Conservation (phyloP, 805 yeast genomes). For the Kuraishia piskuri region DNA sequence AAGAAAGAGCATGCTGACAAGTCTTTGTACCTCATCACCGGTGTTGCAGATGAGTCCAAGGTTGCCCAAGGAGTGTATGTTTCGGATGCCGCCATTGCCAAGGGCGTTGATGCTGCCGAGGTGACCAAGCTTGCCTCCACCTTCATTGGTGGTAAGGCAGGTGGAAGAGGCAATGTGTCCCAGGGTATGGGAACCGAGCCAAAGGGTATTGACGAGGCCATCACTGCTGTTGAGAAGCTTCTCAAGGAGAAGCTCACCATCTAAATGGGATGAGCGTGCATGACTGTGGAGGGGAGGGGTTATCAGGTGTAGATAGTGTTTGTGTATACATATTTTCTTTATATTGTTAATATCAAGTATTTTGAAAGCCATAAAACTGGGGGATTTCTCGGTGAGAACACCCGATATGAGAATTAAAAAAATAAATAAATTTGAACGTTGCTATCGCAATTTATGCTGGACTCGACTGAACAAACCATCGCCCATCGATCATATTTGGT, state of each 20-base stretch:
- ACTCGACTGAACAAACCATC: too few species aligned
- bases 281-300: neutral
- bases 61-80: slow-evolving; percentile 95
- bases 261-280: slow-evolving; percentile 2
- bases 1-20: slow-evolving; percentile 69
- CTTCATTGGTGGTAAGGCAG: slow-evolving; percentile 92
- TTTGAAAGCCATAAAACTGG: neutral
- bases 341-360: too few species aligned
- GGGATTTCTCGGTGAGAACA: too few species aligned
- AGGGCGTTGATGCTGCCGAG: slow-evolving; percentile 69
- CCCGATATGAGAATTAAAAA: too few species aligned
- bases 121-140: slow-evolving; percentile 64
- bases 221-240: slow-evolving; percentile 56
- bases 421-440: too few species aligned
- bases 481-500: too few species aligned
- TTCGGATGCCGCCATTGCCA: slow-evolving; percentile 56
- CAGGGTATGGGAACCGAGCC: slow-evolving; percentile 95
- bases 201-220: slow-evolving; percentile 61
- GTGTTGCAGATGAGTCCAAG: slow-evolving; percentile 50
- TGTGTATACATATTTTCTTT: neutral
- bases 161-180: slow-evolving; percentile 94
- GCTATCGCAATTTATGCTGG: too few species aligned
- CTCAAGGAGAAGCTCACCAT: slow-evolving; percentile 46
- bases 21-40: slow-evolving; percentile 74
- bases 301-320: neutral